Conservation (phyloP, 225 moss, liverwort and hornwort genomes). For the Polytrichum commune region DNA sequence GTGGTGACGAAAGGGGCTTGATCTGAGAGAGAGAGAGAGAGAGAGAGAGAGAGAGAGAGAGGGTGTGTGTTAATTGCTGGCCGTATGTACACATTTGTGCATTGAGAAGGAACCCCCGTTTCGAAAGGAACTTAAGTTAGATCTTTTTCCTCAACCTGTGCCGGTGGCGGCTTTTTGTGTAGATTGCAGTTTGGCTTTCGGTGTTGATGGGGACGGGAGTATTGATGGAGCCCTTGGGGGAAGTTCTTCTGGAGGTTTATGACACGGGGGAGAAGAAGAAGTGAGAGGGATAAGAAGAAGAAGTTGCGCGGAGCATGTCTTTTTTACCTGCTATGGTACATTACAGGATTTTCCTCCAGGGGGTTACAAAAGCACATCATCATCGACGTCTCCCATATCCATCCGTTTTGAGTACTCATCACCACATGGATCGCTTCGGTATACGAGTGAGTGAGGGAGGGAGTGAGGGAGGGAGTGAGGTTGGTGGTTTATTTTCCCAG, state of each 20-base stretch:
- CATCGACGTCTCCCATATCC: conserved; percentile 15
- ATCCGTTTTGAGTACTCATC: conserved; percentile 11
- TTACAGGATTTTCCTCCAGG: conserved; percentile 22
- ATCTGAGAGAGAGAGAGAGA: too few relatives aligned
- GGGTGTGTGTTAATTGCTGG: too few relatives aligned
- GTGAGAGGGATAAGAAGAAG: conserved; percentile 8
- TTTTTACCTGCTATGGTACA: conserved; percentile 22
- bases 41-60: too few relatives aligned
- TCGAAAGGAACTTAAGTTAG: too few relatives aligned
- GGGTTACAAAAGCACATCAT: conserved; percentile 9
- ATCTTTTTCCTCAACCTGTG: too few relatives aligned
- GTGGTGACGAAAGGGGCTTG: too few relatives aligned
- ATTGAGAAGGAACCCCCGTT: too few relatives aligned
- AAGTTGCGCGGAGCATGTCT: conserved; percentile 14
- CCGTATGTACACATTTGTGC: too few relatives aligned
- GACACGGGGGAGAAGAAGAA: conserved; percentile 12
- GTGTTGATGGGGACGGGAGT: too few relatives aligned
- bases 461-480: background rate
- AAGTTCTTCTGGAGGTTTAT: conserved; percentile 18
- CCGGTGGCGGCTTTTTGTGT: too few relatives aligned
- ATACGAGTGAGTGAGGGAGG: conserved; percentile 11
- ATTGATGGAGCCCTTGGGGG: background rate
- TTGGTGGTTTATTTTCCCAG: background rate
- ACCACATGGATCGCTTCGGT: conserved; percentile 4
- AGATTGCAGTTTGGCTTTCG: too few relatives aligned